Evolutionary conservation across 2,329 filamentous ascomycete species (phyloP), one percentile per base, ranked within the genome.

Genomic region (Spiromastix sp.): DNA sequence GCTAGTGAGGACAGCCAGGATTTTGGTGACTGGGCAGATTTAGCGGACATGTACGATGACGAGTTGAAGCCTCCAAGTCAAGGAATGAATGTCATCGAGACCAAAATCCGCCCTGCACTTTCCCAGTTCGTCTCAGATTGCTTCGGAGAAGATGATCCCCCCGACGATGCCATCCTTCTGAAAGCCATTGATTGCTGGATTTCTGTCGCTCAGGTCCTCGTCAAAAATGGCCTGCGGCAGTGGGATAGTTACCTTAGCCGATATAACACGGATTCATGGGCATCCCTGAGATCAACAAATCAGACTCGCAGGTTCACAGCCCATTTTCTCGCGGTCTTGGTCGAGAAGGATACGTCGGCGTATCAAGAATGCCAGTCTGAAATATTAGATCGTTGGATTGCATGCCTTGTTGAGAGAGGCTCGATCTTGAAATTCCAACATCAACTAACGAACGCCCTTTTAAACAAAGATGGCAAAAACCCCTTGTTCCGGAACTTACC

Each of bases 351-450:
- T 31, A 24, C 43, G 1, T 42, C 44, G n/a, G 56, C 61, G 20
- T 61, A 68, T 31, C 40, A 54, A 5, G 60, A 68, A 22, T 65
- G 73, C 41, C 62, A 57, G 35, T 40, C 55, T 4, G 60, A 64
- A n/a, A 64, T 74, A 30, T 47, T 75, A n/a, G 57, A 57, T 4
- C 60, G 66, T 25, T 74, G 76, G 64, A 47, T 78, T 22, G 55
- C 64, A 9, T 72, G 63, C 10, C 51, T 79, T 17, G 71, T 72
- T 2, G 76, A 79, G 45, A 63, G 75, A 32, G 70, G 73, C 34
- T 71, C 74, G 2, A 61, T 70, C 54, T 59, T 80, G 28, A 76
- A 77, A 45, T 77, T 71, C 42, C 76, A 80, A 47, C 66, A 78
- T 49, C 54, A 57, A 16, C 59, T 79, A 5, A 73, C 74, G 0